Base-by-base conservation (phyloP, 257 asterid genomes). In the Penstemon davidsonii region DNA sequence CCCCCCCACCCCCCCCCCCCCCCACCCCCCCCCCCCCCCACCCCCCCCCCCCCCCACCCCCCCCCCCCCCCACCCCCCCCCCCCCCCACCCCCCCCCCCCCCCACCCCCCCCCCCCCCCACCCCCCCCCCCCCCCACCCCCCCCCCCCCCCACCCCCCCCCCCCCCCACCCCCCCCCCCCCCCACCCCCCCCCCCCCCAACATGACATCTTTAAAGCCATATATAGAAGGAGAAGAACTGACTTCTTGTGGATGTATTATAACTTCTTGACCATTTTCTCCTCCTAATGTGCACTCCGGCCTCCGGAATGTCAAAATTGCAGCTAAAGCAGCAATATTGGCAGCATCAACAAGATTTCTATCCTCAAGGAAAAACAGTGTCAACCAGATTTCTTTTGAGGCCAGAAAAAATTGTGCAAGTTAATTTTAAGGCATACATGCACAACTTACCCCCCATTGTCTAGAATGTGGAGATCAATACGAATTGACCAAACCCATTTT, bases 311-410 rank as follows among this genome's bases (percentile, higher is more conserved):
- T 83, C 84, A 85, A 76, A 39, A 94, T 96, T 70, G 97, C 88
- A 73, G 96, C 96, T 82, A 94, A 77, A 64, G 97, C 99, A 68
- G 97, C 97, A 82, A 88, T 75, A 75, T 91, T 91, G 75, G 97
- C 96, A 52, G 96, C 97, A 80, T 91, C 99, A 70, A 94, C 91
- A 68, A 94, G 97, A 84, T 94, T 94, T 55, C 99, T 94, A 68
- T 66, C 43, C 56, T 65, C 68, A 65, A 51, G 57, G 46, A 63
- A 68, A 25, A 67, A 43, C 67, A 61, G 44, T 4, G 11, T 45
- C 38, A 3, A 41, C 36, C 13, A 50, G 33, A 25, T 25, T 25
- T 37, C 40, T 51, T 7, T 65, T 33, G 5, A 41, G 52, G 49
- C 57, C 64, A 37, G 47, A n/a, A 61, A 51, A 68, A 64, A 36